Base-by-base conservation (phyloP, 148 eudicot genomes). In the Amaranthus hypochondriacus region DNA sequence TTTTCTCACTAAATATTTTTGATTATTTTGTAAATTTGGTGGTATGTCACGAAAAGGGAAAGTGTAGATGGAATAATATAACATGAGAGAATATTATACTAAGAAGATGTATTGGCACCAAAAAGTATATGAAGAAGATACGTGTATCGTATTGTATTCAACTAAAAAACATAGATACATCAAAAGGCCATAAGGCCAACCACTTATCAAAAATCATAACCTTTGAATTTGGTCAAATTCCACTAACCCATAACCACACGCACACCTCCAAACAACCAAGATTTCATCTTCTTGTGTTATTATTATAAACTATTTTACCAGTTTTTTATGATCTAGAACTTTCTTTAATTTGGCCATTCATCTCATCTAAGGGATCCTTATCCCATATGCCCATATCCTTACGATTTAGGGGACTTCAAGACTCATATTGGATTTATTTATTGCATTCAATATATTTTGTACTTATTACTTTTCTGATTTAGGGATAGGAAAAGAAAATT, bases 181-280 rank as follows among this genome's bases (percentile, higher is more conserved):
- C 42, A 62, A 14, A 46, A 48, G 56, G 49, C 28, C 79, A 62
- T 76, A 61, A 69, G 74, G 54, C 74, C 69, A 44, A 46, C 21
- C 56, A 70, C 79, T 76, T 69, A 76, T 59, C 68, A 75, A 46
- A 10, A 54, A 48, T 14, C 9, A 76, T 5, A 53, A 53, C 66
- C 73, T 69, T 53, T 58, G 68, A 59, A 47, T 57, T 52, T 9
- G 11, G 53, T 74, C 76, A 63, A 63, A 28, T 28, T 28, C 39
- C 39, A 28, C 39, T 28, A 28, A 28, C 39, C 39, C 39, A 28
- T 28, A 28, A 28, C 39, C 39, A 28, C 39, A 62, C 7, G 44
- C 50, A 67, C 70, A 67, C 18, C 9, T 21, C 63, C 43, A 28
- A 7, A 60, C 21, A 11, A 60, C 63, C 11, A 60, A 60, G 43